Percentiles rank a stretch among this genome's conserved stretches.
Conservation (phyloP, 2,329 filamentous ascomycete species). For the Epichloe typhina region DNA sequence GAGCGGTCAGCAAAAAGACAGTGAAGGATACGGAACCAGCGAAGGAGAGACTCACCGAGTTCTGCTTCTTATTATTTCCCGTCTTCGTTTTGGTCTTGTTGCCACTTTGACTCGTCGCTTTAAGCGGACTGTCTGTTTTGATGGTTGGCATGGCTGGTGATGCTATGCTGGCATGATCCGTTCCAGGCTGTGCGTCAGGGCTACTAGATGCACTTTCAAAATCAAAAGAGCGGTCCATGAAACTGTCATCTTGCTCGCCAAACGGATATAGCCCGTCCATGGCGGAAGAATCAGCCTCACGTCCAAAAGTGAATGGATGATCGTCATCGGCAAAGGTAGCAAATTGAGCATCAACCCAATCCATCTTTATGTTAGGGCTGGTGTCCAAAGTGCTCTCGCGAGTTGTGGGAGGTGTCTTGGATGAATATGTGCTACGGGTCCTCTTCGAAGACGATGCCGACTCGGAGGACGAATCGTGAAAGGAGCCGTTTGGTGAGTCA, state of each 20-base stretch:
- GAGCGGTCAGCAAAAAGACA: conserved; percentile 14
- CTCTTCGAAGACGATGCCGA: conserved; percentile 35
- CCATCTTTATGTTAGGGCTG: conserved; percentile 25
- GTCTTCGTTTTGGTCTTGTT: conserved; percentile 10
- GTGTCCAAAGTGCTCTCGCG: conserved; percentile 32
- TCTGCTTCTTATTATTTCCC: conserved; percentile 23
- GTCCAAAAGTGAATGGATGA: conserved; percentile 21
- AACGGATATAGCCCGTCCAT: conserved; percentile 20
- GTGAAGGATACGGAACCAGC: background rate
- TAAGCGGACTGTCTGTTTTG: conserved; percentile 20
- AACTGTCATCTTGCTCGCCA: conserved; percentile 25
- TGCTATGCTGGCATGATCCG: conserved; percentile 20
- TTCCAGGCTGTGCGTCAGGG: conserved; percentile 26
- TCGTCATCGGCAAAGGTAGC: conserved; percentile 26
- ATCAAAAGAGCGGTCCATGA: conserved; percentile 38
- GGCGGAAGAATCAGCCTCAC: conserved; percentile 12
- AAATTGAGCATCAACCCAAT: conserved; percentile 27
- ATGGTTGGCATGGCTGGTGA: conserved; percentile 30
- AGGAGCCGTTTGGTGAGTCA: conserved; percentile 28
- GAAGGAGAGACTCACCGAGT: conserved; percentile 25
- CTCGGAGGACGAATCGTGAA: conserved; percentile 38
- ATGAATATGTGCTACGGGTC: conserved; percentile 32
- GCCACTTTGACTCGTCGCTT: conserved; percentile 12
- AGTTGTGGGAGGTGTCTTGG: conserved; percentile 27
- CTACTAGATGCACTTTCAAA: conserved; percentile 48